Evolutionary conservation across 768 basidiomycete species (phyloP), one percentile per base, ranked within the genome.

Genomic region (Strobilomyces confusus): DNA sequence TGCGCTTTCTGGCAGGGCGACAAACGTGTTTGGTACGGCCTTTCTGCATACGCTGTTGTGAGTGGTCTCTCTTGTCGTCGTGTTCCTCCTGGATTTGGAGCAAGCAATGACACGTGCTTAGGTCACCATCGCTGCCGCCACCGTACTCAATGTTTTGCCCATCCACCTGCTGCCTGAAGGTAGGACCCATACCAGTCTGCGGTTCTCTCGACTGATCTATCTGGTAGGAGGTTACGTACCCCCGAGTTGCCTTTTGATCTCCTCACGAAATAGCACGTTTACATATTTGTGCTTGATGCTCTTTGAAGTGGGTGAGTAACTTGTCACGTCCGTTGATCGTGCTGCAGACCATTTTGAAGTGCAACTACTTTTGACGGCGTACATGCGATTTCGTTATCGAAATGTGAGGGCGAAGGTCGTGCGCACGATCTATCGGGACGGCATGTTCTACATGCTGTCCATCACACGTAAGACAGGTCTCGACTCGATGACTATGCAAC

Each of bases 391-490:
- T n/a, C n/a, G n/a, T n/a, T n/a, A n/a, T n/a, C n/a, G n/a, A n/a
- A n/a, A n/a, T n/a, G n/a, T n/a, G n/a, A n/a, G n/a, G n/a, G n/a
- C n/a, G n/a, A n/a, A n/a, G n/a, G n/a, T n/a, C n/a, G n/a, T n/a
- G n/a, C n/a, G n/a, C n/a, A n/a, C n/a, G n/a, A n/a, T n/a, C n/a
- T n/a, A n/a, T n/a, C n/a, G n/a, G n/a, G n/a, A n/a, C n/a, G n/a
- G n/a, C n/a, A n/a, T n/a, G n/a, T n/a, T n/a, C n/a, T n/a, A n/a
- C n/a, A n/a, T n/a, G n/a, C 1, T n/a, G 29, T 62, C 59, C 25
- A 58, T 64, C 19, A 50, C 52, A 19, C 25, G 62, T 63, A 33
- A 46, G 59, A 30, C 3, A 9, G 20, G 13, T 33, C 17, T 15
- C 15, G 11, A 1, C 5, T 4, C 12, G 3, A 19, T 30, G 3